Conservation (phyloP, 352 stramenopile genomes). For the Phytophthora pistaciae region DNA sequence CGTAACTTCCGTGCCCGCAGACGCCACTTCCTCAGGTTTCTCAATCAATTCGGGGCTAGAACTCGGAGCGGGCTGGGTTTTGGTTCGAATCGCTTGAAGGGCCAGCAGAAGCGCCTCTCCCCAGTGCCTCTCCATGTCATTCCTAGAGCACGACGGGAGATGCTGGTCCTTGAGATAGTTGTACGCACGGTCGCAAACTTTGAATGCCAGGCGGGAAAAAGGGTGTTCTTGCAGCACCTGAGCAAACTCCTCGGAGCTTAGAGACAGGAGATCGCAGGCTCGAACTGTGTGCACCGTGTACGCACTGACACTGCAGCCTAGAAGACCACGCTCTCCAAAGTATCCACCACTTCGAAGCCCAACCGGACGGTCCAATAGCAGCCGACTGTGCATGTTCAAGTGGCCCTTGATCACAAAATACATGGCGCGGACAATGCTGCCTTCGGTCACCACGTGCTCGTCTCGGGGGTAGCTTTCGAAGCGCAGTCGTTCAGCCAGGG, state of each 20-base stretch:
- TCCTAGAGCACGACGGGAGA: not conserved
- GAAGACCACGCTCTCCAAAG: slow-evolving; percentile 64
- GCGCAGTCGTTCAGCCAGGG: slow-evolving; percentile 44
- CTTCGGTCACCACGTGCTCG: slow-evolving; percentile 63
- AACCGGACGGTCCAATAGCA: slow-evolving; percentile 12
- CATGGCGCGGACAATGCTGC: slow-evolving; percentile 60
- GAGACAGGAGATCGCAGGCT: slow-evolving; percentile 29
- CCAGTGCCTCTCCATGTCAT: slow-evolving; percentile 34
- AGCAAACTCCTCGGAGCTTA: slow-evolving; percentile 45
- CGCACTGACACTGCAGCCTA: slow-evolving; percentile 46
- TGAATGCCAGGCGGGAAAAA: slow-evolving; percentile 19
- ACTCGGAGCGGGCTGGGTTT: not conserved
- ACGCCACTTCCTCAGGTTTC: not conserved
- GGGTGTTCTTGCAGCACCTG: slow-evolving; percentile 37
- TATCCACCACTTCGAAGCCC: slow-evolving; percentile 43
- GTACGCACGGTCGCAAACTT: slow-evolving; percentile 18
- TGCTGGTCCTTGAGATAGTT: slow-evolving; percentile 2
- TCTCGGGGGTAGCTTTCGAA: slow-evolving; percentile 67
- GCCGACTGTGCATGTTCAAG: slow-evolving; percentile 40
- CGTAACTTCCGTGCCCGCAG: not conserved
- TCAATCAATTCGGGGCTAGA: not conserved
- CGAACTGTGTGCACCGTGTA: slow-evolving; percentile 38
- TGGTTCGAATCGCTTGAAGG: slow-evolving; percentile 3
- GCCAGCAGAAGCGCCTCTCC: slow-evolving; percentile 13
- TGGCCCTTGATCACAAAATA: slow-evolving; percentile 72